Conservation (phyloP, 176 grass and related monocot species). For the Themeda triandra region DNA sequence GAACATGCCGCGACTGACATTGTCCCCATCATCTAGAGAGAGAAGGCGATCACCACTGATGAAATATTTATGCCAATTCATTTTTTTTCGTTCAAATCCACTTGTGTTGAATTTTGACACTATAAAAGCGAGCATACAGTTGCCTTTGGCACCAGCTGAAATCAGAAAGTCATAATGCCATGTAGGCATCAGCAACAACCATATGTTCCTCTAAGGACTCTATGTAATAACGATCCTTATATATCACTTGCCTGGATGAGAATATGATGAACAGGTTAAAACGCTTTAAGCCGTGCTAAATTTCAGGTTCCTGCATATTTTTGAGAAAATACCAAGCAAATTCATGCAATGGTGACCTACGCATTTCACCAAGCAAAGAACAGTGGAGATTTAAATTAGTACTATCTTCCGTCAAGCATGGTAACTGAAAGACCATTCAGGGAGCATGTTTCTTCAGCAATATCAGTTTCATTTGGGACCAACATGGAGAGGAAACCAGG, state of each 20-base stretch:
- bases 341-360: not conserved
- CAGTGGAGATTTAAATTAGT: not conserved
- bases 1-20: not conserved
- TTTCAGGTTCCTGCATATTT: not conserved
- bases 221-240: too few species aligned
- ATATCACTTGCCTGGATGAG: not conserved
- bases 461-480: constrained; percentile 5
- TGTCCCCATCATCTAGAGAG: not conserved
- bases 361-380: not conserved
- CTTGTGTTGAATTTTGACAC: not conserved
- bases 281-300: not conserved
- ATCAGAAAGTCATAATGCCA: not conserved
- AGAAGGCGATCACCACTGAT: not conserved
- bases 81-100: not conserved
- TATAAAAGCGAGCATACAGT: not conserved
- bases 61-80: not conserved
- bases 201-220: not conserved
- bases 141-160: not conserved
- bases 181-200: not conserved
- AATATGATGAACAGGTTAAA: not conserved
- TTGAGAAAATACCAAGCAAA: not conserved
- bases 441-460: constrained; percentile 9
- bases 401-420: constrained; percentile 28
- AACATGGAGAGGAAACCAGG: constrained; percentile 47
- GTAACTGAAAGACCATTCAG: constrained; percentile 45